Base-by-base conservation (phyloP, 179 eudicot species). In the Sideroxylon spinosum region DNA sequence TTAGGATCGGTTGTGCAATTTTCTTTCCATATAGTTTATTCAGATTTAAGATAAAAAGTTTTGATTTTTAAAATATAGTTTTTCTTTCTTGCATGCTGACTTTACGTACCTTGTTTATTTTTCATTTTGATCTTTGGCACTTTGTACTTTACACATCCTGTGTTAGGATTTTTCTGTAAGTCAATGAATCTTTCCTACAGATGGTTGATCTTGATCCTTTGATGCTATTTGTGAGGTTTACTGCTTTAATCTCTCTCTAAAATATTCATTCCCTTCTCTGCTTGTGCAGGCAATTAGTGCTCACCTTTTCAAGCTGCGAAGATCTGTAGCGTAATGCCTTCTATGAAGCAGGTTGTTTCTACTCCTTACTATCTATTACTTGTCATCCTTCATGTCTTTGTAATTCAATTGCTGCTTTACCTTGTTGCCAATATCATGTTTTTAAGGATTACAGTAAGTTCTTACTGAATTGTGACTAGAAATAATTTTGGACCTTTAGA, bases 301-400 rank as follows among this genome's bases (percentile, higher is more conserved):
- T 76, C 25, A 17, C 14, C 23, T 9, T 17, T 13, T 71, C 25
- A 22, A 25, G 60, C 49, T 26, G 70, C 49, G 60, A 76, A 76
- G 53, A 75, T 67, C 53, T 13, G 22, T 8, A 11, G 64, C 65
- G 25, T 73, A 37, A 84, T 84, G 87, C 87, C 85, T 79, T 80
- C 82, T 20, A 82, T 84, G 85, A 84, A 81, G 63, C 79, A 84
- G 87, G 87, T 84, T 73, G 77, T 28, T 71, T 50, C 66, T 61
- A 29, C 19, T 37, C 74, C 26, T 68, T 59, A 22, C 63, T 32
- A 57, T 44, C 16, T 22, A 52, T 13, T 16, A 19, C 65, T 44
- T 52, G 14, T 52, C 16, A 9, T 48, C 25, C 37, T 49, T 3
- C 60, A 16, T 49, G 7, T 12, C 50, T 20, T 13, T 76, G 49